Percentiles rank a stretch among this genome's conserved stretches.
These are phyloP conservation scores for Gliomastix tumulicola DNA, from an alignment of 2,329 filamentous ascomycete genomes.

Conservation along the genomic window DNA sequence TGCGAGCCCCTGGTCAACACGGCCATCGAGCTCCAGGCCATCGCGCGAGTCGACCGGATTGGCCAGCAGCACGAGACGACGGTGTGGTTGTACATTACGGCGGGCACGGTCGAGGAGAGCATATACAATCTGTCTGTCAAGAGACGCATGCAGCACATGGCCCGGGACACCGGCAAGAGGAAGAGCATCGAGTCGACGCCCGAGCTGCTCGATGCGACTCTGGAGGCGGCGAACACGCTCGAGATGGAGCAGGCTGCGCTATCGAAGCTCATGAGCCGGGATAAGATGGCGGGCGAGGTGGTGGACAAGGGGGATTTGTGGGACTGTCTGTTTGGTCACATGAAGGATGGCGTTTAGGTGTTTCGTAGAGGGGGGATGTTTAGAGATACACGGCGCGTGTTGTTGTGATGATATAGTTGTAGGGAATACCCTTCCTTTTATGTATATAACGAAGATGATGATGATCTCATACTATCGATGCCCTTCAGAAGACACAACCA, in stretches of 20 bases:
- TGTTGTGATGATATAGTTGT: too few species aligned
- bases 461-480: too few species aligned
- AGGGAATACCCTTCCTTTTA: too few species aligned
- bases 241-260: slow-evolving; percentile 72
- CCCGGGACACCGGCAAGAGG: slow-evolving; percentile 24
- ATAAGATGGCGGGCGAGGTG: slow-evolving; percentile 68
- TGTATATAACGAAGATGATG: too few species aligned
- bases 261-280: slow-evolving; percentile 62
- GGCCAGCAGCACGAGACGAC: slow-evolving; percentile 84
- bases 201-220: slow-evolving; percentile 48
- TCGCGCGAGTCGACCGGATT: slow-evolving; percentile 90
- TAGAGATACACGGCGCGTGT: too few species aligned
- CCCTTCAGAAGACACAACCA: too few species aligned
- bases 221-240: slow-evolving; percentile 79
- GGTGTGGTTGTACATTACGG: slow-evolving; percentile 92
- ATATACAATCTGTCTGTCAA: slow-evolving; percentile 83
- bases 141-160: slow-evolving; percentile 72
- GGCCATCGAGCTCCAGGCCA: slow-evolving; percentile 88
- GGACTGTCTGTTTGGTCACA: slow-evolving; percentile 88
- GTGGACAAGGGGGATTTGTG: slow-evolving; percentile 76
- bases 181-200: slow-evolving; percentile 18
- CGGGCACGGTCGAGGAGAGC: slow-evolving; percentile 83
- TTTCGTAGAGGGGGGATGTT: too few species aligned
- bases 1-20: slow-evolving; percentile 93
- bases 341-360: too few species aligned